Percentiles rank a stretch among this genome's conserved stretches.
These are phyloP conservation scores for Saturnispora zaruensis DNA, from an alignment of 805 yeast genomes.

Conservation along the genomic window DNA sequence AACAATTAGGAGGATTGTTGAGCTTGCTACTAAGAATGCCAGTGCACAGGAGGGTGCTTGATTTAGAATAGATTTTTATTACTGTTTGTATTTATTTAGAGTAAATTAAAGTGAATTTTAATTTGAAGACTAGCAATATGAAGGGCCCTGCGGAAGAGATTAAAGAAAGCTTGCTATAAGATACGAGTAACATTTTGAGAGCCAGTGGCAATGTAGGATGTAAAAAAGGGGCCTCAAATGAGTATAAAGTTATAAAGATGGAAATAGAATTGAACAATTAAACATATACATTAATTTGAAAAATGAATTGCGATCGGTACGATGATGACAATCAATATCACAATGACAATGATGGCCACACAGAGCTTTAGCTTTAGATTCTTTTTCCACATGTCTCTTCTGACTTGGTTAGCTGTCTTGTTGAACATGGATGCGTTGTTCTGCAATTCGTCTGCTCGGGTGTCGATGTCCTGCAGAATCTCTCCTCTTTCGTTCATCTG, in stretches of 20 bases:
- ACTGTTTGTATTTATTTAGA: not conserved
- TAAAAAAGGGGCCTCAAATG: too few species aligned
- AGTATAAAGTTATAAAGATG: not conserved
- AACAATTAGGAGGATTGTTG: constrained; percentile 77
- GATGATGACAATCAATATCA: constrained; percentile 74
- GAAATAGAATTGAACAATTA: not conserved
- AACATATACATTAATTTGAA: constrained; percentile 21
- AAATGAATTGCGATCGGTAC: constrained; percentile 94
- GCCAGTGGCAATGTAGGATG: too few species aligned
- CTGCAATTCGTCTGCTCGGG: constrained; percentile 87
- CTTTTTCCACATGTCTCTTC: constrained; percentile 99
- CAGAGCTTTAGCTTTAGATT: constrained; percentile 95
- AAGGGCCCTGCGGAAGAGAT: too few species aligned
- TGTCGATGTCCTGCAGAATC: constrained; percentile 83
- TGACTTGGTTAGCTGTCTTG: constrained; percentile 92
- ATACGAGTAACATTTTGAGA: too few species aligned
- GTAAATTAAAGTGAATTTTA: not conserved
- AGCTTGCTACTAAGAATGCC: constrained; percentile 77
- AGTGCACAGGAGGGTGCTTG: constrained; percentile 38
- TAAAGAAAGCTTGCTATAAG: too few species aligned
- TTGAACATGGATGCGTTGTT: constrained; percentile 91
- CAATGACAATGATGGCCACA: constrained; percentile 67
- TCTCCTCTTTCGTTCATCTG: constrained; percentile 95
- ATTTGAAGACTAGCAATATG: too few species aligned
- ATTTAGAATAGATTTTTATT: not conserved